Conservation (phyloP, 1,139 yeast species). For the Yamadazyma epiphylla region DNA sequence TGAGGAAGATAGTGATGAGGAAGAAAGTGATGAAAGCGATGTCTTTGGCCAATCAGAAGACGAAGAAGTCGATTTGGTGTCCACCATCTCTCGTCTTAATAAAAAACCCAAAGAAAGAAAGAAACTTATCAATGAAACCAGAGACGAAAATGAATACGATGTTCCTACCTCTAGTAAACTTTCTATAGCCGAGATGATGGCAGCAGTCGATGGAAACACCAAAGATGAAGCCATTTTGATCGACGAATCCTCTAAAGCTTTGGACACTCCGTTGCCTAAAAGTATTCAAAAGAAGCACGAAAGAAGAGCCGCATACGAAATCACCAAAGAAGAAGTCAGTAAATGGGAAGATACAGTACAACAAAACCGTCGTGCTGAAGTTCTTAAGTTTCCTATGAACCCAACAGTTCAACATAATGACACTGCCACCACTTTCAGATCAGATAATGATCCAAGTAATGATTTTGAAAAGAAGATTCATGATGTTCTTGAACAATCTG, state of each 20-base stretch:
- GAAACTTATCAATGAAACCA: constrained; percentile 46
- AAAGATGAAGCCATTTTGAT: constrained; percentile 50
- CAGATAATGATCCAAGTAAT: constrained; percentile 45
- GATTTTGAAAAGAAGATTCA: constrained; percentile 70
- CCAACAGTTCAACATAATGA: constrained; percentile 46
- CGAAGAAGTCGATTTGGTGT: constrained; percentile 30
- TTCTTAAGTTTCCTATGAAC: constrained; percentile 67
- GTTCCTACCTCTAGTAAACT: constrained; percentile 60
- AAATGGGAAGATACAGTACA: constrained; percentile 87
- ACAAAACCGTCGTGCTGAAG: constrained; percentile 80
- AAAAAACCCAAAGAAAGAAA: constrained; percentile 36
- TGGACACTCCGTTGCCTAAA: constrained; percentile 80
- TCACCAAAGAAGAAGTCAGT: constrained; percentile 79
- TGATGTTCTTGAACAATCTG: constrained; percentile 57
- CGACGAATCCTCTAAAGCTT: constrained; percentile 34
- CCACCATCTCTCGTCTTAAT: constrained; percentile 29
- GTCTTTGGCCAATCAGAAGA: constrained; percentile 21
- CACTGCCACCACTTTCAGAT: constrained; percentile 52
- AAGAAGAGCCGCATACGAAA: constrained; percentile 85
- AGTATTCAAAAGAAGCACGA: constrained; percentile 84
- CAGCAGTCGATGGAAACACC: constrained; percentile 48
- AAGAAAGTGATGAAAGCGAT: constrained; percentile 15
- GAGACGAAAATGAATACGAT: constrained; percentile 68
- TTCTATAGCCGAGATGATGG: constrained; percentile 72
- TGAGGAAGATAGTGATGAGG: constrained; percentile 14